Evolutionary conservation across 371 early-diverging fungal species (phyloP), one percentile per base, ranked within the genome.

Genomic region (Mycotypha africana): DNA sequence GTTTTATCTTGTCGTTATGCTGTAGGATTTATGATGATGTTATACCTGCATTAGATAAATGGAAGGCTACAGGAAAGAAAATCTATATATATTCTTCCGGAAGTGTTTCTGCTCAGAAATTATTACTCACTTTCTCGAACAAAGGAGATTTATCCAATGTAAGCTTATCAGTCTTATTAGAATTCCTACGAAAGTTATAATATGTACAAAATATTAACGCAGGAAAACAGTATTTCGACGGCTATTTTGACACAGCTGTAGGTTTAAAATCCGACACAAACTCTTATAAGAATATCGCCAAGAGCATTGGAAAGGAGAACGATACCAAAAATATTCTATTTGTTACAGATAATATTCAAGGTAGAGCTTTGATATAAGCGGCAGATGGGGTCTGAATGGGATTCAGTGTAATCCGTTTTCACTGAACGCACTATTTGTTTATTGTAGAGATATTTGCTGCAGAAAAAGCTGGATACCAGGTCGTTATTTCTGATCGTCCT

Each of bases 21-120:
- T 17, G 2, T 30, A 89, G 88, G 12, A 67, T 95, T 4, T 95
- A 86, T 50, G 76, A 78, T 20, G 97, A 97, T 65, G 97, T 94
- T 2, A 65, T 85, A 1, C 78, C 80, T 16, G 83, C 82, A 1
- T 74, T 95, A 1, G 67, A 85, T 20, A 46, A 64, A 33, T 94
- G 91, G 92, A 69, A 55, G 26, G 45, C 63, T 4, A 54, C 51
- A 4, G 81, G 77, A 20, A 74, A 81, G 35, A 72, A 72, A 46
- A 73, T 93, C 30, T 94, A 84, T 61, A 93, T 97, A 26, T 97
- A 95, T 72, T 93, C 93, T 3, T 93, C 94, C 23, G 97, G 97
- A 3, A 90, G 91, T 47, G 82, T 97, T 4, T 72, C 74, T 31
- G 97, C 95, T 0, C 95, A 97, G 58, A 94, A 95, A 67, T 73